Evolutionary conservation across 192 early-diverging fungal species (phyloP).

Genomic region (Linnemannia hyalina): DNA sequence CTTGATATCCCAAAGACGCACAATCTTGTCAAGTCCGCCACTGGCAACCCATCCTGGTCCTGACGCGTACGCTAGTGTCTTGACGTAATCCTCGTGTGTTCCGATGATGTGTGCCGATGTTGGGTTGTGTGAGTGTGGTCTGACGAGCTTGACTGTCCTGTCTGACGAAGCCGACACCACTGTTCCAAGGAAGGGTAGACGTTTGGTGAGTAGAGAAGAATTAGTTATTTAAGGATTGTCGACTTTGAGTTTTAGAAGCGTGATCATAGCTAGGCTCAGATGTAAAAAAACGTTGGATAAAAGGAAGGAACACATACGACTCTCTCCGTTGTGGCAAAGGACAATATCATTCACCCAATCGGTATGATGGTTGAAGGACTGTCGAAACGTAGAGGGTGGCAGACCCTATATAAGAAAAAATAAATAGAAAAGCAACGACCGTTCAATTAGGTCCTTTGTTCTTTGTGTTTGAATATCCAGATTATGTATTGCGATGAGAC

Average conservation of each 20-base stretch:
- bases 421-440: too few species aligned
- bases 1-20: slow-evolving; percentile 92
- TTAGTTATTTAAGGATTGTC: neutral
- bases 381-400: slow-evolving; percentile 73
- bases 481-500: neutral
- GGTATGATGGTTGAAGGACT: slow-evolving; percentile 83
- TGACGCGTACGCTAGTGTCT: slow-evolving; percentile 84
- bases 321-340: slow-evolving; percentile 73
- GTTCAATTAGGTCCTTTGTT: neutral
- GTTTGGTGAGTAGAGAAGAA: neutral
- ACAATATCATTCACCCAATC: slow-evolving; percentile 99
- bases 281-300: neutral
- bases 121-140: slow-evolving; percentile 68
- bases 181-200: slow-evolving; percentile 14
- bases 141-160: slow-evolving; percentile 85
- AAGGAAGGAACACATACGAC: slow-evolving; percentile 61
- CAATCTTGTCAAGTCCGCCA: slow-evolving; percentile 90
- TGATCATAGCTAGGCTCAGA: neutral
- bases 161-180: slow-evolving; percentile 94
- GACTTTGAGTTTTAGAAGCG: neutral
- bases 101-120: slow-evolving; percentile 74
- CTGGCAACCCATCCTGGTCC: slow-evolving; percentile 84
- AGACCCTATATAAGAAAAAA: slow-evolving; percentile 21
- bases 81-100: slow-evolving; percentile 93
- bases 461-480: neutral